phyloP scores from a whole-genome alignment of 2,329 filamentous ascomycete genomes.

The Ophiostoma montium region DNA sequence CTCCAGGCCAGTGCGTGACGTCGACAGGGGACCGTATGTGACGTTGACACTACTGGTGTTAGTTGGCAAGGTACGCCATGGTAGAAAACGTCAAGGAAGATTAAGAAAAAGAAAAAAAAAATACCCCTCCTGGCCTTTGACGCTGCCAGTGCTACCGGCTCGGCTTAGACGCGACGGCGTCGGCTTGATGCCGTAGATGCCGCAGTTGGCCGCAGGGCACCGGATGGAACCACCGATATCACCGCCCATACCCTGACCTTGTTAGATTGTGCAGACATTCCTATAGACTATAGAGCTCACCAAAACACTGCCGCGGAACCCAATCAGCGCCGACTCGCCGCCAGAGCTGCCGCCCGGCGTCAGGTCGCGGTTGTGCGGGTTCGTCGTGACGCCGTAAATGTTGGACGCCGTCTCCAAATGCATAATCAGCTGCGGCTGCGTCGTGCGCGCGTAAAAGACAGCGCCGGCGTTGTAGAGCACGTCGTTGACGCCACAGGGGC shows the following conservation, averaged over 20 bases:
- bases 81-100: too few relatives aligned
- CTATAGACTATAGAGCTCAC: too few relatives aligned
- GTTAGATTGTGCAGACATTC: too few relatives aligned
- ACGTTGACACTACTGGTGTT: slow-evolving; percentile 35
- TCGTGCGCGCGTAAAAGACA: slow-evolving; percentile 18
- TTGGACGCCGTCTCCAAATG: slow-evolving; percentile 22
- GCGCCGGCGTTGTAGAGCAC: slow-evolving; percentile 11
- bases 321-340: slow-evolving; percentile 23
- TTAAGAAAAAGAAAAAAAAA: too few relatives aligned
- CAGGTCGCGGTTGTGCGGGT: slow-evolving; percentile 21
- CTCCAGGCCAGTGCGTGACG: slow-evolving; percentile 37
- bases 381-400: slow-evolving; percentile 22
- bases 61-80: too few relatives aligned
- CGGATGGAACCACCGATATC: slow-evolving; percentile 19
- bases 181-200: slow-evolving; percentile 20
- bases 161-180: slow-evolving; percentile 16
- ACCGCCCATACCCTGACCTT: slow-evolving; percentile 20
- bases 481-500: background rate
- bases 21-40: slow-evolving; percentile 46
- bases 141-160: slow-evolving; percentile 14
- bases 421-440: slow-evolving; percentile 18
- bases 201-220: slow-evolving; percentile 20
- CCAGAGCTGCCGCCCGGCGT: slow-evolving; percentile 24
- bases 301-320: slow-evolving; percentile 20
- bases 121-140: slow-evolving; percentile 45